A percentile compares a stretch with the other conserved stretches of the same genome.
phyloP scores from a whole-genome alignment of 2,329 filamentous ascomycete genomes.

The Hypoxylon sp. region DNA sequence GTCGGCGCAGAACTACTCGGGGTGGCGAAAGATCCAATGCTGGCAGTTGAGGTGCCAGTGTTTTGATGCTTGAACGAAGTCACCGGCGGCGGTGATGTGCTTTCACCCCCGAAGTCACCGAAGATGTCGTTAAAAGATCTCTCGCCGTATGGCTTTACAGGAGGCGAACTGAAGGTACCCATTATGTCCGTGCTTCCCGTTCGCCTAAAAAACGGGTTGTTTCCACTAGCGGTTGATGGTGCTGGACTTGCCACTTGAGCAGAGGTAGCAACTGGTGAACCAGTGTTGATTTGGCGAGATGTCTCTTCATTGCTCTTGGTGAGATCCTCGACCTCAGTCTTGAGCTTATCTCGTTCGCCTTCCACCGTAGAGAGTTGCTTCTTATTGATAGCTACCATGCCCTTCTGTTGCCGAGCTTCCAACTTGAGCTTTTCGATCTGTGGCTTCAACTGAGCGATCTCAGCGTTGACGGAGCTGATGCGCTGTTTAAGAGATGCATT shows the following conservation, averaged over 20 bases:
- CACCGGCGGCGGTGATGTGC: constrained; percentile 60
- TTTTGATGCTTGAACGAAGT: constrained; percentile 75
- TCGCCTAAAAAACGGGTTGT: constrained; percentile 94
- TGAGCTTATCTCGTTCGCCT: constrained; percentile 88
- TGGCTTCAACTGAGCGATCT: constrained; percentile 87
- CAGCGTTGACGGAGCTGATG: constrained; percentile 85
- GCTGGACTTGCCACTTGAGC: constrained; percentile 77
- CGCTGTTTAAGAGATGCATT: constrained; percentile 88
- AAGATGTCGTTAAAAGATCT: constrained; percentile 90
- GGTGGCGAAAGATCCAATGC: constrained; percentile 66
- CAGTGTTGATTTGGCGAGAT: constrained; percentile 66
- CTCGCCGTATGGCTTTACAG: constrained; percentile 66
- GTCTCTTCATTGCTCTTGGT: constrained; percentile 74
- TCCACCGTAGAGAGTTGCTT: constrained; percentile 95
- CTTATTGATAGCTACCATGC: constrained; percentile 97
- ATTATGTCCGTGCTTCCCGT: constrained; percentile 74
- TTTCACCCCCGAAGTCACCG: constrained; percentile 71
- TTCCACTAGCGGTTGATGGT: constrained; percentile 78
- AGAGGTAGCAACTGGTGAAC: constrained; percentile 62
- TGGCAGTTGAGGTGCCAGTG: constrained; percentile 70
- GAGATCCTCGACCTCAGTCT: constrained; percentile 80
- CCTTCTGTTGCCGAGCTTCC: constrained; percentile 94
- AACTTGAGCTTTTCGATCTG: constrained; percentile 94
- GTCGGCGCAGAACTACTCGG: constrained; percentile 73
- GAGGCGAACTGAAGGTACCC: constrained; percentile 66